Evolutionary conservation across 192 early-diverging fungal genomes (phyloP).

Genomic region (Backusella luteola): DNA sequence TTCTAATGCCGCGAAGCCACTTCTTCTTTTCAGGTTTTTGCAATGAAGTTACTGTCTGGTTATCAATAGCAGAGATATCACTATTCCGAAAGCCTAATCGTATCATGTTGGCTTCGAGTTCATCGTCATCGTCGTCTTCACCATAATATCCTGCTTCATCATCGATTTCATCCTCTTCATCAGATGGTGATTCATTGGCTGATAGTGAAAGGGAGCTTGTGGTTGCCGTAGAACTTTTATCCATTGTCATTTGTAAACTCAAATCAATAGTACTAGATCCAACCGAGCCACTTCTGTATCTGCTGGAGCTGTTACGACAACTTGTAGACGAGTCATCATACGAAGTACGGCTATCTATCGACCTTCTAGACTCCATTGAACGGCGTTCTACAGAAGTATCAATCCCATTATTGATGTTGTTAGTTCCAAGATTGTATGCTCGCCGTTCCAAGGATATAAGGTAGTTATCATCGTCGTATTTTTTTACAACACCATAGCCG

Average conservation of each 20-base stretch:
- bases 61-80: background rate
- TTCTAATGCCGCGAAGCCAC: slow-evolving; percentile 15
- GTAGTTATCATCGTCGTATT: slow-evolving; percentile 23
- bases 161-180: slow-evolving; percentile 9
- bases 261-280: background rate
- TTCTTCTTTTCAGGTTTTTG: slow-evolving; percentile 11
- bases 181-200: background rate
- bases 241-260: background rate
- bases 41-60: background rate
- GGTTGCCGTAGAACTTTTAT: background rate
- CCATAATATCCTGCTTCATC: slow-evolving; percentile 13
- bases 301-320: background rate
- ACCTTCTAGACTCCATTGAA: background rate
- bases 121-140: background rate
- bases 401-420: background rate
- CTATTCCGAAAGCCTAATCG: background rate
- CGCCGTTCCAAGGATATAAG: slow-evolving; percentile 23
- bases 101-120: background rate
- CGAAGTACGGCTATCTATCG: background rate
- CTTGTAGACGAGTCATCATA: background rate
- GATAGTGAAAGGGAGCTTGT: background rate
- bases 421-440: slow-evolving; percentile 10
- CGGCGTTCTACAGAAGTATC: background rate
- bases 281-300: background rate
- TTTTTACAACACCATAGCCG: slow-evolving; percentile 9